Evolutionary conservation across 75 land plant genomes (phyloP), one percentile per base, ranked within the genome.

Genomic region (Cupressus sempervirens): DNA sequence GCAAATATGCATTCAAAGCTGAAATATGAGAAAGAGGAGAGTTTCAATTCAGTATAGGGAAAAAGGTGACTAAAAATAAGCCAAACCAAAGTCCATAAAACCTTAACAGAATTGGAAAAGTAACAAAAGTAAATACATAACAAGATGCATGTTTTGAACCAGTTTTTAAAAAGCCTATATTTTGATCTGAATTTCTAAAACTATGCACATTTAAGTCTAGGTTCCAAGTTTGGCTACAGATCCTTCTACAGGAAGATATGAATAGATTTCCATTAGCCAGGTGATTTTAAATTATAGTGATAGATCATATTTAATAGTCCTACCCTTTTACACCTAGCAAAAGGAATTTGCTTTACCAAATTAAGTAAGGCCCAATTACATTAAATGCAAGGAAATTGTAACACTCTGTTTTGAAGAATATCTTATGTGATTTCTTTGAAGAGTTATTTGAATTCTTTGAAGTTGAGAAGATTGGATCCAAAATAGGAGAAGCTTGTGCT

Each of bases 371-470:
- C 67, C 15, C 74, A 30, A 72, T 30, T 77, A 77, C 1, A 77
- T 43, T 79, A 43, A 79, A 79, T 45, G 48, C 14, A 43, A 38
- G 3, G 50, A 45, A 23, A 79, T n/a, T 41, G 29, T 11, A 79
- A 79, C 81, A 79, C 29, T 10, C 10, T 45, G 4, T 45, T 43
- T 32, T 45, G 81, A 38, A 80, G 29, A 70, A 81, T 29, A 29
- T 5, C 83, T 85, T 88, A 93, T 91, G 86, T 86, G 91, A 88
- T 90, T 90, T 93, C 86, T 87, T 91, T n/a, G 38, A 67, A 29
- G 87, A 79, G 72, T 86, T 89, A 53, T 50, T 88, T 16, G 70
- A 70, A 29, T 83, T 74, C 26, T 83, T 87, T n/a, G 90, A 88
- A 3, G 92, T 85, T 1, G 87, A 84, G 12, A 73, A 46, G 77